Conservation (phyloP, 2,329 filamentous ascomycete genomes). For the Helotiales sp. region DNA sequence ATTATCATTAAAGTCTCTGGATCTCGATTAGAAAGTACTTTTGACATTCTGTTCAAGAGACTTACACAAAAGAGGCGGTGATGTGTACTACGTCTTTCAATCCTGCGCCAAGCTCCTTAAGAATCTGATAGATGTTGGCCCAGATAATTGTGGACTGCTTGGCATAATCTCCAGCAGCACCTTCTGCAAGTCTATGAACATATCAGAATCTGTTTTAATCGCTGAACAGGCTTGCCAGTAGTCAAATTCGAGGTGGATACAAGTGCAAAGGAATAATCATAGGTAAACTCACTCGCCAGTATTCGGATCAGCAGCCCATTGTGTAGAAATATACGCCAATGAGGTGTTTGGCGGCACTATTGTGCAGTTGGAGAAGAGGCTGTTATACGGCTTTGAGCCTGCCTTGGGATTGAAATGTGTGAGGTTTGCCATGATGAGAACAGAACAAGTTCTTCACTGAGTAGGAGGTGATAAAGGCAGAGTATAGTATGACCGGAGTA, state of each 20-base stretch:
- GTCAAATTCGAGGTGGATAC: not conserved
- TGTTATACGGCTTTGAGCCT: not conserved
- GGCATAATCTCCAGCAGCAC: conserved; percentile 2
- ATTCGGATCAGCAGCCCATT: conserved; percentile 16
- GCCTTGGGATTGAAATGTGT: not conserved
- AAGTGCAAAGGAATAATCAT: not conserved
- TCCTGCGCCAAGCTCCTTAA: conserved; percentile 13
- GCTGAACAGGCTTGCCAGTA: not conserved
- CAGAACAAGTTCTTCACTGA: not conserved
- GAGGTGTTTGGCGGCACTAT: conserved; percentile 14
- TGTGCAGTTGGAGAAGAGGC: not conserved
- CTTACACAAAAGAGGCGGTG: conserved; percentile 8
- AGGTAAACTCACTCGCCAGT: conserved; percentile 1
- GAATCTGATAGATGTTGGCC: conserved; percentile 7
- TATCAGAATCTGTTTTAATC: not conserved
- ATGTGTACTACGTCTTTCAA: conserved; percentile 13
- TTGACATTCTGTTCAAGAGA: not conserved
- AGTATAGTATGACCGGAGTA: too few species aligned
- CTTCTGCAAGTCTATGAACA: conserved; percentile 2
- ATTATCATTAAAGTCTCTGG: conserved; percentile 17
- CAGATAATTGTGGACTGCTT: conserved; percentile 14
- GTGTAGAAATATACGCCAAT: conserved; percentile 17
- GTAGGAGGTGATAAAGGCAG: not conserved
- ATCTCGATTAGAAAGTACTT: not conserved
- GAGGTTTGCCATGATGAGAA: not conserved